Evolutionary conservation across 805 yeast genomes (phyloP).

Genomic region (Candida insectalens): DNA sequence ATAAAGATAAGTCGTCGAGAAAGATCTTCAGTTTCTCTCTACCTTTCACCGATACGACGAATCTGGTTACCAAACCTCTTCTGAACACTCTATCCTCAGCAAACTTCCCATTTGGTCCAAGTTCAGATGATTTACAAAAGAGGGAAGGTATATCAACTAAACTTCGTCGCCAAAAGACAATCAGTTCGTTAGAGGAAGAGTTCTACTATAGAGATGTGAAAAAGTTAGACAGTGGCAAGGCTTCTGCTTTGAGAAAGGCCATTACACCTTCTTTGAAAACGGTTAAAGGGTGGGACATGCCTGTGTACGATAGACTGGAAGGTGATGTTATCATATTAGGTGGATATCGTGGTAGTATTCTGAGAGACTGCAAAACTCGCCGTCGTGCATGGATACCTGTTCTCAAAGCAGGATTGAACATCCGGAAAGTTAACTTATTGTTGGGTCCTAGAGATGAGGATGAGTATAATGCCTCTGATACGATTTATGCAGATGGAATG

Average conservation of each 20-base stretch:
- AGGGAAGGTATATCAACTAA: conserved; percentile 29
- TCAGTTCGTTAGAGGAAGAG: conserved; percentile 57
- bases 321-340: conserved; percentile 81
- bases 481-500: conserved; percentile 65
- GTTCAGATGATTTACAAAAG: conserved; percentile 17
- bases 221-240: conserved; percentile 56
- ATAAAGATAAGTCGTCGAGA: conserved; percentile 7
- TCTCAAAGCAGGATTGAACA: conserved; percentile 70
- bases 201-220: conserved; percentile 41
- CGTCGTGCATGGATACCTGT: conserved; percentile 79
- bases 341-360: conserved; percentile 78
- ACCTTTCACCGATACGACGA: conserved; percentile 40
- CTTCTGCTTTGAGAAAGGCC: conserved; percentile 61
- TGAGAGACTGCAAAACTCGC: conserved; percentile 54
- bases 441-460: conserved; percentile 69
- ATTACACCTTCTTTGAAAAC: conserved; percentile 27
- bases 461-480: conserved; percentile 44
- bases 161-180: conserved; percentile 44
- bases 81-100: background rate
- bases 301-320: conserved; percentile 46
- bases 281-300: conserved; percentile 6
- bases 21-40: conserved; percentile 45
- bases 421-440: conserved; percentile 56
- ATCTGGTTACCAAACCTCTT: background rate
- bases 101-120: background rate